Evolutionary conservation across 306 rosid species (phyloP).

Genomic region (Gynostemma pentaphyllum): DNA sequence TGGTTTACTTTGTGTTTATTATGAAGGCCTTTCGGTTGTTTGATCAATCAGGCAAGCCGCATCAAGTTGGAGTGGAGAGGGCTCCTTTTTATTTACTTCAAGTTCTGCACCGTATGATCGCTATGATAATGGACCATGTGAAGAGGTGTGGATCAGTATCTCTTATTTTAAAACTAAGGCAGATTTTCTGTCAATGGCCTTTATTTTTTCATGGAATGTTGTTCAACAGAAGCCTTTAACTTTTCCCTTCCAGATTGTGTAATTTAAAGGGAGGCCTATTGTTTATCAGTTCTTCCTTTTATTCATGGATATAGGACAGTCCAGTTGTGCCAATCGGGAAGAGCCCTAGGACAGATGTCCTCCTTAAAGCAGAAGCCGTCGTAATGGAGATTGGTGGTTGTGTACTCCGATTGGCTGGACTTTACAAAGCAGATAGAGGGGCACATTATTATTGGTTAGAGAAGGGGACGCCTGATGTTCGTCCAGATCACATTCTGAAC

Average conservation of each 20-base stretch:
- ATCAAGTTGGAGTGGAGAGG: conserved; percentile 72
- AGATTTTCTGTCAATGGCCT: background rate
- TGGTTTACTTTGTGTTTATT: background rate
- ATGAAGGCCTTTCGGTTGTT: conserved; percentile 11
- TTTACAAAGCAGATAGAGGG: conserved; percentile 84
- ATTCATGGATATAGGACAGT: conserved; percentile 45
- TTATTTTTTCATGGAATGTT: background rate
- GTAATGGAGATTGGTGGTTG: conserved; percentile 76
- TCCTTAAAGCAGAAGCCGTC: conserved; percentile 65
- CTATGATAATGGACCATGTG: conserved; percentile 67
- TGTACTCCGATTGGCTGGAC: conserved; percentile 77
- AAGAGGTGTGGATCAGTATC: conserved; percentile 67
- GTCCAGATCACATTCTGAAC: conserved; percentile 84
- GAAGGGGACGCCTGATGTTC: conserved; percentile 63
- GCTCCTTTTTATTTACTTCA: conserved; percentile 78
- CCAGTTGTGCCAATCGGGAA: conserved; percentile 83
- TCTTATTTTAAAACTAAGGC: conserved; percentile 9
- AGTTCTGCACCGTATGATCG: conserved; percentile 92
- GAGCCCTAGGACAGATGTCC: conserved; percentile 78
- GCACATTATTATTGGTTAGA: conserved; percentile 77
- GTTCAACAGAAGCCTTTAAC: background rate
- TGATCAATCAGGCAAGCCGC: conserved; percentile 48
- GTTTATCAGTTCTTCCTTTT: conserved; percentile 9
- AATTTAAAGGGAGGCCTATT: background rate
- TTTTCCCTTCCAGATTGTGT: background rate